Percentiles rank a stretch among this genome's conserved stretches.
Conservation (phyloP, 345 rosid species). For the Jatropha curcas region DNA sequence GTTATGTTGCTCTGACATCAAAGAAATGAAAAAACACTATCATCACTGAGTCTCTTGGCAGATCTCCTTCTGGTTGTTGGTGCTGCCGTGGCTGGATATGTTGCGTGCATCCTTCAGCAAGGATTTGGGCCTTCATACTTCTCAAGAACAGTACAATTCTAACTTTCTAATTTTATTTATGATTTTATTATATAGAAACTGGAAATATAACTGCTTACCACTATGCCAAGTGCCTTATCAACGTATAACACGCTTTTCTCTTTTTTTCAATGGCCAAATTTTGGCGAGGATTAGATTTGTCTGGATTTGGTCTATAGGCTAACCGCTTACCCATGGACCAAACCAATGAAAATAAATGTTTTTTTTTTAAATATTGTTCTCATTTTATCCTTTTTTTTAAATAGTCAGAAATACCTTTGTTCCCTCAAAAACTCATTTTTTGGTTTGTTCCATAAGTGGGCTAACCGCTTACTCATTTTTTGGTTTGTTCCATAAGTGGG, state of each 20-base stretch:
- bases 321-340: too few species aligned
- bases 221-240: background rate
- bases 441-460: too few species aligned
- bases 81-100: conserved; percentile 73
- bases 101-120: conserved; percentile 72
- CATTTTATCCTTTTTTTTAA: too few species aligned
- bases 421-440: too few species aligned
- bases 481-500: too few species aligned
- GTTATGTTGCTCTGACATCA: too few species aligned
- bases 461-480: too few species aligned
- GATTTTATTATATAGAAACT: background rate
- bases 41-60: conserved; percentile 29
- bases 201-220: conserved; percentile 1
- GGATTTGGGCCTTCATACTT: conserved; percentile 68
- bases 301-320: too few species aligned
- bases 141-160: conserved; percentile 49
- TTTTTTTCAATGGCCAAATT: background rate
- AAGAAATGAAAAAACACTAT: background rate
- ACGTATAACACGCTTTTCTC: background rate
- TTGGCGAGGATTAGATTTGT: too few species aligned
- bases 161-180: background rate
- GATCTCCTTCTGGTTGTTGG: conserved; percentile 82
- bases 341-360: too few species aligned
- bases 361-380: too few species aligned
- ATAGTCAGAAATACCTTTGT: too few species aligned